Base-by-base conservation (phyloP, 371 early-diverging fungal genomes). In the Mucor mucedo region DNA sequence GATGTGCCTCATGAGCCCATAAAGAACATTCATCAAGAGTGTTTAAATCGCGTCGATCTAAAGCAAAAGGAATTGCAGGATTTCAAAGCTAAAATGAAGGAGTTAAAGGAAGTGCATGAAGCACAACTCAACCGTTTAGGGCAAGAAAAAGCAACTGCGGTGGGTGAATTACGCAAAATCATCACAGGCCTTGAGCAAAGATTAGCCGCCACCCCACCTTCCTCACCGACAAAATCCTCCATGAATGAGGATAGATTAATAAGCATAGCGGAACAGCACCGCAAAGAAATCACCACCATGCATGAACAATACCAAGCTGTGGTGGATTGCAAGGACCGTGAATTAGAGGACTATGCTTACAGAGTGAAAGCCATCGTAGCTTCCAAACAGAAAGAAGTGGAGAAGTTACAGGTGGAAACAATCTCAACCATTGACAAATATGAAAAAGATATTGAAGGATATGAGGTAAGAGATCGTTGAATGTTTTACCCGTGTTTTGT, bases 341-440 rank as follows among this genome's bases (percentile, higher is more conserved):
- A 75, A n/a, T 42, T 79, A 28, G 80, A 77, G 40, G 72, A 72
- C 35, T 77, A 75, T 57, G 75, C 77, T 10, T 79, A 77, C 54
- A 71, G 80, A 7, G 63, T 79, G 21, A 79, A 72, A 44, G 72
- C 77, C 1, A 21, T 79, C 5, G 62, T 69, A 2, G 70, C 75
- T 29, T 50, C 75, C 7, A 72, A 68, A 32, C 71, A 73, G 54
- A 77, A 77, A 50, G 80, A 77, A 32, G 49, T 72, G 5, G 80
- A 76, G 38, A 58, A 53, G 4, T 21, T 68, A 13, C 57, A 68
- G 9, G 39, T 45, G 1, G 73, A 75, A 49, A 58, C 63, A 3
- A 70, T 44, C 9, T 54, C 69, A 10, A 60, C 70, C 10, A 52
- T 68, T 32, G 58, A 65, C n/a, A 53, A 63, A 27, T 62, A 68